phyloP scores from a whole-genome alignment of 305 asterid species.

The Petunia hybrid region DNA sequence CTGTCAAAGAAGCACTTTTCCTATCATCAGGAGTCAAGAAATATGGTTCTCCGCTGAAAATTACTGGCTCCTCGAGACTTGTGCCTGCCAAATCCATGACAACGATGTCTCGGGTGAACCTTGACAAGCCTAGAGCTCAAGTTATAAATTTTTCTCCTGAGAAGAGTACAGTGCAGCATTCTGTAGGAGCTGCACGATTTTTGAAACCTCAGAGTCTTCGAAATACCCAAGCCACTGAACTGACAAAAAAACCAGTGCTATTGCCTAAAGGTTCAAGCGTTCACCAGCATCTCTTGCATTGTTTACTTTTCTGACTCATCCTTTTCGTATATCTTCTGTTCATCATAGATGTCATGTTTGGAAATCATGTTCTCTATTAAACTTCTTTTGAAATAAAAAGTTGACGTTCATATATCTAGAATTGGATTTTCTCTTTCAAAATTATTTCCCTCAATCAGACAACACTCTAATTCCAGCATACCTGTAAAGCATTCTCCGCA shows the following conservation, averaged over 20 bases:
- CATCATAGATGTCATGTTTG: neutral
- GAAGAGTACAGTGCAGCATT: neutral
- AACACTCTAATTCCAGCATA: neutral
- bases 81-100: conserved; percentile 19
- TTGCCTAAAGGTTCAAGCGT: neutral
- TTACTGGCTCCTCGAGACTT: conserved; percentile 28
- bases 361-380: neutral
- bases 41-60: neutral
- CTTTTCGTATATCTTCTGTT: neutral
- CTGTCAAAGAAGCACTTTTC: conserved; percentile 47
- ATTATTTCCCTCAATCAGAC: neutral
- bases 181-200: conserved; percentile 35
- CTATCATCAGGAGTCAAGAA: conserved; percentile 47
- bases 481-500: neutral
- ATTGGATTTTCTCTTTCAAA: neutral
- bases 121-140: conserved; percentile 30
- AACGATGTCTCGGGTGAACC: conserved; percentile 25
- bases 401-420: neutral
- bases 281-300: neutral
- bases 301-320: neutral
- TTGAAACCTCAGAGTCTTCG: conserved; percentile 34
- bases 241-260: neutral
- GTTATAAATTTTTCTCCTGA: conserved; percentile 16
- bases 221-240: neutral
- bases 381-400: neutral